These are phyloP conservation scores for Tolypocladium ophioglossoides DNA, from an alignment of 2,329 filamentous ascomycete genomes.

Conservation along the genomic window DNA sequence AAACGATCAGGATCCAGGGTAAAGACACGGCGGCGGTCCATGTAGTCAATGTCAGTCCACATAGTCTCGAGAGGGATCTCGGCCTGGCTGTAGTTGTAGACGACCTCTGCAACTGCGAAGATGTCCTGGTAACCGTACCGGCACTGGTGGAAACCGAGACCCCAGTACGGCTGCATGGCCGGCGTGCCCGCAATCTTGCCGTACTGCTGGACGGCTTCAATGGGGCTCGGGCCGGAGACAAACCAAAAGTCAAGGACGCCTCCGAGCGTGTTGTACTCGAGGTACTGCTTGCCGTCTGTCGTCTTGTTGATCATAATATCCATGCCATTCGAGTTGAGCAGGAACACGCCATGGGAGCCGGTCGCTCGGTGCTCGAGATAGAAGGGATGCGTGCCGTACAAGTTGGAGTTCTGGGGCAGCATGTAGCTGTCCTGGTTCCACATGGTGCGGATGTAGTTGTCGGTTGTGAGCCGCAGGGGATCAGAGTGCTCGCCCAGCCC, in stretches of 20 bases:
- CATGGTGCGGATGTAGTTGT: slow-evolving; percentile 50
- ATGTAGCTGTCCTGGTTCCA: slow-evolving; percentile 60
- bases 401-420: slow-evolving; percentile 51
- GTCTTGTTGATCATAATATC: slow-evolving; percentile 61
- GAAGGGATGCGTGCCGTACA: slow-evolving; percentile 69
- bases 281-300: slow-evolving; percentile 48
- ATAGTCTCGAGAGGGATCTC: slow-evolving; percentile 64
- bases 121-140: slow-evolving; percentile 65
- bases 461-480: slow-evolving; percentile 55
- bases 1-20: slow-evolving; percentile 59
- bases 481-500: slow-evolving; percentile 72
- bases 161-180: slow-evolving; percentile 72
- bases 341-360: slow-evolving; percentile 62
- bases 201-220: slow-evolving; percentile 61
- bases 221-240: slow-evolving; percentile 60
- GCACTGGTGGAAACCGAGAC: slow-evolving; percentile 75
- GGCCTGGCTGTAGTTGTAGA: slow-evolving; percentile 53
- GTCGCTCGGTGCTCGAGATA: slow-evolving; percentile 49
- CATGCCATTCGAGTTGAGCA: slow-evolving; percentile 67
- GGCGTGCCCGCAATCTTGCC: slow-evolving; percentile 58
- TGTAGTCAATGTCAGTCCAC: slow-evolving; percentile 67
- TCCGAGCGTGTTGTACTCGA: slow-evolving; percentile 73
- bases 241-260: slow-evolving; percentile 74
- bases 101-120: slow-evolving; percentile 54
- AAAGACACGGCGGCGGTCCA: slow-evolving; percentile 46